Percentiles rank a stretch among this genome's conserved stretches.
These are phyloP conservation scores for Phytophthora macrochlamydospora DNA, from an alignment of 352 stramenopile genomes.

Conservation along the genomic window DNA sequence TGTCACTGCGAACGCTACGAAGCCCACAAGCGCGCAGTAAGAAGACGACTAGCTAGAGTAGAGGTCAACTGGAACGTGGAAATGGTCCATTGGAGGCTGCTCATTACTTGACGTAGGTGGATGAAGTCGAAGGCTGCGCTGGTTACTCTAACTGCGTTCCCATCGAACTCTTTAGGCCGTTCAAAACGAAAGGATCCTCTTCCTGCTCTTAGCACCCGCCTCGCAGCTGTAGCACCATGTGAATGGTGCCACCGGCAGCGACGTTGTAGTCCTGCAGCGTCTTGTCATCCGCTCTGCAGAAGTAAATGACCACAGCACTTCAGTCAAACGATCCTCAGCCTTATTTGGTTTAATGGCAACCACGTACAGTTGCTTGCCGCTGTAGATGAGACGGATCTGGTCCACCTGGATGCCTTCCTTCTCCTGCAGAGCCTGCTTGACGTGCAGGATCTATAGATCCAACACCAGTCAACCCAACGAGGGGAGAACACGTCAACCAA, in stretches of 20 bases:
- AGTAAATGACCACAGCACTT: constrained; percentile 5
- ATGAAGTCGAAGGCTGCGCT: constrained; percentile 3
- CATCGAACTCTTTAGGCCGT: neutral
- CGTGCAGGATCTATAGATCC: constrained; percentile 89
- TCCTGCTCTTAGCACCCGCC: constrained; percentile 78
- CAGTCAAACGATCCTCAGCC: neutral
- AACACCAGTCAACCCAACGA: constrained; percentile 3
- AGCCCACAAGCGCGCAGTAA: constrained; percentile 26
- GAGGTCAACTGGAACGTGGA: no score
- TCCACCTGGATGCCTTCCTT: constrained; percentile 96
- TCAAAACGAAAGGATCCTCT: constrained; percentile 7
- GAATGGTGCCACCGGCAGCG: constrained; percentile 95
- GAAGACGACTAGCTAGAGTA: neutral
- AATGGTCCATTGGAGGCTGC: neutral
- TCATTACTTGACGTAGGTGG: constrained; percentile 12
- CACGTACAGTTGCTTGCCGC: constrained; percentile 95
- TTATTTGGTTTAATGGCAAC: neutral
- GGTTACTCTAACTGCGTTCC: constrained; percentile 37
- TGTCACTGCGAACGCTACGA: constrained; percentile 22
- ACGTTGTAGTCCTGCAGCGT: constrained; percentile 98
- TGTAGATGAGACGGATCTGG: constrained; percentile 96
- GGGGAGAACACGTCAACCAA: neutral
- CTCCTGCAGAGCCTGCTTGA: constrained; percentile 98
- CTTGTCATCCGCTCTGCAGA: constrained; percentile 92
- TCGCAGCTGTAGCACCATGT: constrained; percentile 99